Evolutionary conservation across 1,284 basidiomycete species (phyloP), one percentile per base, ranked within the genome.

Genomic region (Sphagnurus paluster): DNA sequence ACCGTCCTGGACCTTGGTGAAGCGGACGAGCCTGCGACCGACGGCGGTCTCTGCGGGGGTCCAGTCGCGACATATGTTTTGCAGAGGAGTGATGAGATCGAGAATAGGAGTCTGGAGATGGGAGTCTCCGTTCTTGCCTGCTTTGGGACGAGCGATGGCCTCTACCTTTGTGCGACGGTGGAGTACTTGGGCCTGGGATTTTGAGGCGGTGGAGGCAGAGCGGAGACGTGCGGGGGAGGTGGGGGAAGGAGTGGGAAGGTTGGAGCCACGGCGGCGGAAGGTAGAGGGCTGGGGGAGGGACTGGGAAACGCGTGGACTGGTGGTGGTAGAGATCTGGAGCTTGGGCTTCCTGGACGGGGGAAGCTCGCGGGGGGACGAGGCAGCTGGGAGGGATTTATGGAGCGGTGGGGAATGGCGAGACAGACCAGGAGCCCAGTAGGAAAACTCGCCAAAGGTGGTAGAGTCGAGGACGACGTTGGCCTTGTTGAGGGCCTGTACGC

Each of bases 11-110:
- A 80, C 61, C 50, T 84, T 80, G 29, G 70, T 65, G 60, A 90
- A 88, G 20, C 80, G 80, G 37, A 91, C 83, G 28, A 91, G 80
- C 28, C 87, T 81, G 46, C 88, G 79, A 8, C 82, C 79, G 1
- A 70, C 68, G n/a, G 64, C 57, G 11, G 74, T 44, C 58, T 91
- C 89, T 26, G 76, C 67, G 1, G 69, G 60, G n/a, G 72, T 68
- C 82, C 87, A 84, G 19, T 70, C 72, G 5, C 61, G 56, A 60
- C 76, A 78, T 43, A 87, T 71, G 41, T 59, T 63, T 23, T 77
- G 70, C 16, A 84, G 71, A 1, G 82, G 72, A 3, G 77, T 80
- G 46, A 75, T 62, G 46, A 87, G 67, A 21, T 82, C 74, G 34
- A 86, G 77, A 38, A 75, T 60, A 48, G 82, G 80, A 13, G 72